Conservation (phyloP, 208 protist genomes). For the Trypanosoma congolense region DNA sequence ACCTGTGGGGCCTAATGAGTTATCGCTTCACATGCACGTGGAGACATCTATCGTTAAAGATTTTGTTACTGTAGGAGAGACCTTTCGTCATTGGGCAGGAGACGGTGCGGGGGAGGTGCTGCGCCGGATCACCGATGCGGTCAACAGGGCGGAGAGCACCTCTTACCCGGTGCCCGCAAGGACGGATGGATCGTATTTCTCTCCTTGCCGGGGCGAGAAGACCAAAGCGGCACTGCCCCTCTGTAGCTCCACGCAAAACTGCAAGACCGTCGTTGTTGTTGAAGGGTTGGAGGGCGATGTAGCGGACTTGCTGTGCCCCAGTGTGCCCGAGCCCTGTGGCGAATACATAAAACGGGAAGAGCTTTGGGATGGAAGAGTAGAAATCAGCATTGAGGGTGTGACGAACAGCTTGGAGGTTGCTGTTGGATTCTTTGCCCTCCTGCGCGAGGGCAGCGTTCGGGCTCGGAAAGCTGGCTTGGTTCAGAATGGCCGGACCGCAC, state of each 20-base stretch:
- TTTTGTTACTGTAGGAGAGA: constrained; percentile 17
- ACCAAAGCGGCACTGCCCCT: neutral
- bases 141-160: neutral
- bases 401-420: constrained; percentile 13
- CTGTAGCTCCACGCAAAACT: constrained; percentile 1
- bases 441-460: constrained; percentile 24
- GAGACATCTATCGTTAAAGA: constrained; percentile 18
- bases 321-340: constrained; percentile 5
- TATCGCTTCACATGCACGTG: constrained; percentile 43
- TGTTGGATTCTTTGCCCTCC: constrained; percentile 2
- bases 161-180: neutral
- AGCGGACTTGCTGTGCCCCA: constrained; percentile 1
- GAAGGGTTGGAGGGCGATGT: neutral
- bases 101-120: neutral
- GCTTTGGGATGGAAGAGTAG: neutral
- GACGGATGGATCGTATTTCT: neutral
- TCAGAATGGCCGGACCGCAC: neutral
- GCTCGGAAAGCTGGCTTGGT: constrained; percentile 13
- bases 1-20: constrained; percentile 1
- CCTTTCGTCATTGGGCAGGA: constrained; percentile 29
- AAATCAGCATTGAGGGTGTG: constrained; percentile 6
- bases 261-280: constrained; percentile 3
- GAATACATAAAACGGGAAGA: neutral
- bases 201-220: constrained; percentile 9
- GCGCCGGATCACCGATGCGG: constrained; percentile 1